phyloP scores from a whole-genome alignment of 352 stramenopile species.

The Pythium pyrilobum region DNA sequence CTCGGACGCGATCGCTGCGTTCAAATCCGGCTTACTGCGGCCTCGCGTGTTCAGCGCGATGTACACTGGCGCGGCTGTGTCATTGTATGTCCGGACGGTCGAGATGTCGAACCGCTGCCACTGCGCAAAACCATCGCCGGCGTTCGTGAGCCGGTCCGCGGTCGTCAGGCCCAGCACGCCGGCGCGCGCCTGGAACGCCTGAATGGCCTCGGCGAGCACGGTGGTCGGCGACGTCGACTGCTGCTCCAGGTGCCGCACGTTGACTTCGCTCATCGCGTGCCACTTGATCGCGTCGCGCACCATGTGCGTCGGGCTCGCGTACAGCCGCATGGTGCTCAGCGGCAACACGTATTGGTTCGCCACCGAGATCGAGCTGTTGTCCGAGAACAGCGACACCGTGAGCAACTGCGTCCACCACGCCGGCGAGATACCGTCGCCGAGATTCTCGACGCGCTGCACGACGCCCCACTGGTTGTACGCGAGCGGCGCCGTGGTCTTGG shows the following conservation, averaged over 20 bases:
- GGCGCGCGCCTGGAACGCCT: constrained; percentile 11
- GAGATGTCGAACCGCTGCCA: constrained; percentile 8
- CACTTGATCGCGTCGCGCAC: constrained; percentile 48
- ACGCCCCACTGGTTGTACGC: constrained; percentile 60
- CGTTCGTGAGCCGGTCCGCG: background rate
- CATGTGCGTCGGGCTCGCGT: constrained; percentile 33
- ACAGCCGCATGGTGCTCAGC: constrained; percentile 30
- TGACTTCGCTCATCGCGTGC: constrained; percentile 46
- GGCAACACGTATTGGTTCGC: constrained; percentile 54
- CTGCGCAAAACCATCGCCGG: constrained; percentile 1
- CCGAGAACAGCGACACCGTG: constrained; percentile 47
- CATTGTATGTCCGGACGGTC: background rate
- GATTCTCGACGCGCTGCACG: constrained; percentile 38
- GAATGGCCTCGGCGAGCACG: background rate
- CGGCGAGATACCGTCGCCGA: constrained; percentile 25
- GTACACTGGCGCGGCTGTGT: constrained; percentile 36
- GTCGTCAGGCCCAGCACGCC: constrained; percentile 2
- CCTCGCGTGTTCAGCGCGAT: constrained; percentile 49
- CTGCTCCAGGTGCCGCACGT: constrained; percentile 28
- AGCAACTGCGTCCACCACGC: constrained; percentile 49
- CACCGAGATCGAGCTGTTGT: constrained; percentile 47
- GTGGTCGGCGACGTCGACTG: background rate
- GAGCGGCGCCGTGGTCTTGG: constrained; percentile 27
- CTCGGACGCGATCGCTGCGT: background rate
- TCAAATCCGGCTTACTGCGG: background rate